Conservation (phyloP, 208 protist genomes). For the Acanthamoeba castellanii region DNA sequence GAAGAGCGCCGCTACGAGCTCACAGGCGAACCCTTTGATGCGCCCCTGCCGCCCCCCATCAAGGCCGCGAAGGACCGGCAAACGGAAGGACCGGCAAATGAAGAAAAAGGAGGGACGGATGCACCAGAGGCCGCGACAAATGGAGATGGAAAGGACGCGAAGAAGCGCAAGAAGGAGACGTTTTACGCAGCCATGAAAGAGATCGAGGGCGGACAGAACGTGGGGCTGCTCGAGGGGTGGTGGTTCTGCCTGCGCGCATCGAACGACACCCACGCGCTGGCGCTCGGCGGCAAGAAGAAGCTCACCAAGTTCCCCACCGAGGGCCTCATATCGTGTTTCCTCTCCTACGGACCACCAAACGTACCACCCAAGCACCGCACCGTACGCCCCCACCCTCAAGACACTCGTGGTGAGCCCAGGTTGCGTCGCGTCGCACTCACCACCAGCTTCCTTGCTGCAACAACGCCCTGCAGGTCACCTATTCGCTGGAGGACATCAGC, state of each 20-base stretch:
- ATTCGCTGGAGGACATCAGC: slow-evolving; percentile 43
- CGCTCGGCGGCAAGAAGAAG: slow-evolving; percentile 49
- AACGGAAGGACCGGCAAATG: neutral
- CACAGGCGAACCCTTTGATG: slow-evolving; percentile 2
- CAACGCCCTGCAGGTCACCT: neutral
- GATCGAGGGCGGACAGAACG: slow-evolving; percentile 54
- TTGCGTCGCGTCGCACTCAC: no score
- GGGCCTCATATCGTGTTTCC: slow-evolving; percentile 44
- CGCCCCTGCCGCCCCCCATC: slow-evolving; percentile 35
- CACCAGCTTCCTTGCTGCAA: neutral
- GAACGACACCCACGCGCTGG: neutral
- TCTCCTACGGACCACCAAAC: neutral
- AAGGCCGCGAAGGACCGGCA: neutral
- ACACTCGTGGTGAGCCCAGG: neutral
- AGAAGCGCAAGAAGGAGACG: neutral
- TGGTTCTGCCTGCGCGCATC: slow-evolving; percentile 48
- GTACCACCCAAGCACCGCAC: neutral
- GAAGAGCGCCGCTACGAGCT: slow-evolving; percentile 57
- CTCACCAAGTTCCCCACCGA: slow-evolving; percentile 23
- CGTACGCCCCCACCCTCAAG: neutral
- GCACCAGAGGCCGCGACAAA: neutral
- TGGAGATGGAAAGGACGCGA: neutral
- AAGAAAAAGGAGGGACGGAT: neutral
- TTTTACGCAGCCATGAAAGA: slow-evolving; percentile 53
- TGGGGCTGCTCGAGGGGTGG: slow-evolving; percentile 44